These are phyloP conservation scores for Mucor ambiguus DNA, from an alignment of 371 early-diverging fungal species.

Conservation along the genomic window DNA sequence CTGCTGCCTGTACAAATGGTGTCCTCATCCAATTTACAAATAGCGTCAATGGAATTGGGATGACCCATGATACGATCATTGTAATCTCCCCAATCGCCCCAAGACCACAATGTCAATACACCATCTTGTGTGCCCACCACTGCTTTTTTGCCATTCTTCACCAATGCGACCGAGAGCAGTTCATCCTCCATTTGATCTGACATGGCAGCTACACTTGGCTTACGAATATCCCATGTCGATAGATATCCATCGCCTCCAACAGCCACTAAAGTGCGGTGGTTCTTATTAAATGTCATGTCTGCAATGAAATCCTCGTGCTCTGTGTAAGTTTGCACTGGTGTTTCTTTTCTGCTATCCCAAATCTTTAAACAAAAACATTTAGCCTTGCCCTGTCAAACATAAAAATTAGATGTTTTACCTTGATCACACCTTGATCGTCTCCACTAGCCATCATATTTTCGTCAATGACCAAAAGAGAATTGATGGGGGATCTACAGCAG, in stretches of 20 bases:
- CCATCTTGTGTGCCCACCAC: constrained; percentile 92
- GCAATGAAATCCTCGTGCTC: constrained; percentile 91
- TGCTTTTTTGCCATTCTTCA: constrained; percentile 78
- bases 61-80: constrained; percentile 93
- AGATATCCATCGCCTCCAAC: constrained; percentile 88
- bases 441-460: constrained; percentile 84
- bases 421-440: constrained; percentile 89
- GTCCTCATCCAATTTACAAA: constrained; percentile 81
- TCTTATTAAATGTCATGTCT: constrained; percentile 68
- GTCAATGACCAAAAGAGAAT: constrained; percentile 67
- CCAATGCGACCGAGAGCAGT: constrained; percentile 75
- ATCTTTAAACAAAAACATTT: constrained; percentile 37
- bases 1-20: constrained; percentile 85
- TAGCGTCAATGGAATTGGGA: constrained; percentile 83
- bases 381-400: background rate
- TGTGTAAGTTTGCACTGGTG: constrained; percentile 65
- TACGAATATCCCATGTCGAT: constrained; percentile 88
- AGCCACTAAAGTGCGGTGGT: constrained; percentile 1
- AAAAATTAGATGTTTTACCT: constrained; percentile 38
- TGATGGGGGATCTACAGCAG: constrained; percentile 66
- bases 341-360: constrained; percentile 85
- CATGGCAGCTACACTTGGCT: constrained; percentile 73
- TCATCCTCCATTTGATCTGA: constrained; percentile 95
- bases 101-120: constrained; percentile 70
- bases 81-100: constrained; percentile 90